Evolutionary conservation across 805 yeast species (phyloP).

Genomic region (Yamadazyma insecticola): DNA sequence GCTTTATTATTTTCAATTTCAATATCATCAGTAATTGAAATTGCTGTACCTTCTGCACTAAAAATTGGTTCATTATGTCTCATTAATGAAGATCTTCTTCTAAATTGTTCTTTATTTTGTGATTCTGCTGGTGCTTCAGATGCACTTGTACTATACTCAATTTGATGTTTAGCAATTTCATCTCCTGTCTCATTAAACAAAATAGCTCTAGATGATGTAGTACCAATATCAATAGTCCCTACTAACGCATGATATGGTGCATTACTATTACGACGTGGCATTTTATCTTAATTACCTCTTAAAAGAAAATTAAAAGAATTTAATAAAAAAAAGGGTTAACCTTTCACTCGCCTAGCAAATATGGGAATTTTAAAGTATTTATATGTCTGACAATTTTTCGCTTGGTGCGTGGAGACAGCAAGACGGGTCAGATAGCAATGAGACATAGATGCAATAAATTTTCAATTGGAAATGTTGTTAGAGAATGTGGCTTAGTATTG

Average conservation of each 20-base stretch:
- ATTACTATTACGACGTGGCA: constrained; percentile 41
- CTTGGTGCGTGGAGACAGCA: too few relatives aligned
- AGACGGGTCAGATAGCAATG: too few relatives aligned
- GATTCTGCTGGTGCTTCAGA: constrained; percentile 44
- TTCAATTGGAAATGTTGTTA: too few relatives aligned
- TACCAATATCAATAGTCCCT: constrained; percentile 84
- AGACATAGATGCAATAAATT: too few relatives aligned
- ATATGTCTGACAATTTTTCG: too few relatives aligned
- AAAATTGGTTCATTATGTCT: constrained; percentile 56
- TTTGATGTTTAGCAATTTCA: constrained; percentile 85
- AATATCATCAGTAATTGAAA: constrained; percentile 52
- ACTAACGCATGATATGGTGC: constrained; percentile 42
- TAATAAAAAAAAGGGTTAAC: too few relatives aligned
- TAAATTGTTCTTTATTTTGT: constrained; percentile 39
- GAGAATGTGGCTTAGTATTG: too few relatives aligned
- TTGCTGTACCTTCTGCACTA: constrained; percentile 71
- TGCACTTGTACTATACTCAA: constrained; percentile 79
- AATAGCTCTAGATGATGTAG: constrained; percentile 88
- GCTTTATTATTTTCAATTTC: constrained; percentile 58
- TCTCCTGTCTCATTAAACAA: constrained; percentile 67
- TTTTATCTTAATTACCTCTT: too few relatives aligned
- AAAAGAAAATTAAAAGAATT: too few relatives aligned
- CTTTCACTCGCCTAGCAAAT: too few relatives aligned
- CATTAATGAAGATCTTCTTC: constrained; percentile 38
- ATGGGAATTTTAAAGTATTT: too few relatives aligned